These are phyloP conservation scores for Penicillium angulare DNA, from an alignment of 495 filamentous ascomycete species.

Conservation along the genomic window DNA sequence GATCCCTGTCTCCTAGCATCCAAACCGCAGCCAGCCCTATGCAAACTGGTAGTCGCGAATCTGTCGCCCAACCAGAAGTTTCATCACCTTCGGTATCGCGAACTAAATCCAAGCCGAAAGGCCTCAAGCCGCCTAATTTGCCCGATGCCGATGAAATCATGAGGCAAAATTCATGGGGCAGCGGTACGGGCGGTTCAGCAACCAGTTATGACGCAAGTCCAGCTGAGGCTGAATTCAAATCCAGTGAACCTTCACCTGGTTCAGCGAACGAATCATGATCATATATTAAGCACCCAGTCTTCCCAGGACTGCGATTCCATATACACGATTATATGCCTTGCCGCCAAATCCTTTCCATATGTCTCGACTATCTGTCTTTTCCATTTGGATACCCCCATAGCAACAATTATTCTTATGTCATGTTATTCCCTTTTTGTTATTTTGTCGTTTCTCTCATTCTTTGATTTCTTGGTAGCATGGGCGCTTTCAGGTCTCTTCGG, in stretches of 20 bases:
- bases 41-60: constrained; percentile 24
- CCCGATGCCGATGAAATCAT: constrained; percentile 24
- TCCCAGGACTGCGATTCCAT: too few species aligned
- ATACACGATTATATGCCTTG: background rate
- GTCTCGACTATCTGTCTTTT: constrained; percentile 31
- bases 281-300: background rate
- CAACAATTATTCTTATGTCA: constrained; percentile 11
- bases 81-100: constrained; percentile 20
- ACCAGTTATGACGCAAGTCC: constrained; percentile 18
- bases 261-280: background rate
- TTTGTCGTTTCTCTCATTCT: background rate
- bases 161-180: constrained; percentile 36
- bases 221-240: constrained; percentile 1
- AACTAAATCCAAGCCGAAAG: constrained; percentile 3
- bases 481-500: background rate
- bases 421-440: background rate
- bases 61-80: constrained; percentile 2
- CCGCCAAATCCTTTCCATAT: constrained; percentile 15
- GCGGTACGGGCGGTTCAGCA: constrained; percentile 31
- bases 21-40: constrained; percentile 31
- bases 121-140: constrained; percentile 11
- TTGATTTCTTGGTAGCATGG: background rate
- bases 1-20: constrained; percentile 16
- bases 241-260: background rate
- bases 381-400: constrained; percentile 42